Base-by-base conservation (phyloP, 139 green algal species). In the Chlorella vulgaris region DNA sequence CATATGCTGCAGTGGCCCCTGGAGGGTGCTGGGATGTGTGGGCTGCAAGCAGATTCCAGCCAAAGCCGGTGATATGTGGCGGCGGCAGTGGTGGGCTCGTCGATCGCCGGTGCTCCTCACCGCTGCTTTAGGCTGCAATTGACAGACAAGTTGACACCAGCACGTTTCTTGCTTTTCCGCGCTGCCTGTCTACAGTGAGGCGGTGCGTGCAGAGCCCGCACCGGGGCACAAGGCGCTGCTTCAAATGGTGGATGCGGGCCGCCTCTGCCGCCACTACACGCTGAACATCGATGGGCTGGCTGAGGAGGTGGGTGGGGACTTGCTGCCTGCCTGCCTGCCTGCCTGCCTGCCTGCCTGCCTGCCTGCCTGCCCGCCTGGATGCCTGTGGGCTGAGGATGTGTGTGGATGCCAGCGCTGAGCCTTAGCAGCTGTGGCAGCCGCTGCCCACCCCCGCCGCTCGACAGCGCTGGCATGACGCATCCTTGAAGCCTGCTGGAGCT, bases 251-350 rank as follows among this genome's bases (percentile, higher is more conserved):
- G 68, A 63, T 7, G 22, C 85, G 40, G 87, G 91, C n/a, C 75
- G 81, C 61, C 80, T 98, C 74, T 74, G 82, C 82, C 90, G 94
- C 4, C 95, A 98, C 82, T 98, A 98, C 90, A 98, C 94, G 15
- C 82, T 98, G 36, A 98, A 98, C 89, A 96, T 98, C 19, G 95
- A 98, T 76, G 95, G 95, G 6, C 81, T 98, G 40, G 87, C 89
- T 8, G 86, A 90, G 80, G n/a, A 78, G 51, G 86, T 75, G 58
- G 10, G 50, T 47, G 29, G 10, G 31, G 62, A 2, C 18, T 10
- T 7, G 40, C 1, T 24, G 29, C 5, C 10, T 39, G 42, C 42
- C 33, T 62, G n/a, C n/a, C n/a, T n/a, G n/a, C n/a, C n/a, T n/a
- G n/a, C n/a, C n/a, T n/a, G n/a, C n/a, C n/a, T n/a, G n/a, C n/a